Evolutionary conservation across 2,329 filamentous ascomycete species (phyloP).

Genomic region (Lasiodiplodia sp.): DNA sequence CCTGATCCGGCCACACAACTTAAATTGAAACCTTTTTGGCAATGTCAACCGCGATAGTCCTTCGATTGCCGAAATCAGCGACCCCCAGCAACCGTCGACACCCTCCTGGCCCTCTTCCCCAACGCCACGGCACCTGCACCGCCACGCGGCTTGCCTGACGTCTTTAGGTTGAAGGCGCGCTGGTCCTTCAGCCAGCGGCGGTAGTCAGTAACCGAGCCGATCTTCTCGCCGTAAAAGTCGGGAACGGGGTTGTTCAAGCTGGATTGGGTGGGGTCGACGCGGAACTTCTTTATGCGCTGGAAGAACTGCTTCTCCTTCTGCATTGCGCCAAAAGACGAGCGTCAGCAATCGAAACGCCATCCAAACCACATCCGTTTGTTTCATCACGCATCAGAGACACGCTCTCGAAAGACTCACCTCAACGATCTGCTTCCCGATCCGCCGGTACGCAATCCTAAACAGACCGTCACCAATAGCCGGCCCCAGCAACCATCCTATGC

Average conservation of each 20-base stretch:
- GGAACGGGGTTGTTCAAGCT: constrained; percentile 92
- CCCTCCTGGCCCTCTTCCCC: constrained; percentile 13
- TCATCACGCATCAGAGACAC: background rate
- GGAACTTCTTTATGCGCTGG: constrained; percentile 85
- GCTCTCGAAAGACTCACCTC: constrained; percentile 57
- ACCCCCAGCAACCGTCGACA: constrained; percentile 1
- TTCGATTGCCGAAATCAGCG: background rate
- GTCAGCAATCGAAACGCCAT: background rate
- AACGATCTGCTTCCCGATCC: constrained; percentile 75
- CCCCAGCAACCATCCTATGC: constrained; percentile 29
- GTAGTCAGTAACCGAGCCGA: constrained; percentile 89
- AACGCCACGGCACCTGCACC: constrained; percentile 52
- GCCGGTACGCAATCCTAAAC: constrained; percentile 79
- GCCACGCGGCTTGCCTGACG: constrained; percentile 60
- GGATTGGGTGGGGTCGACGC: constrained; percentile 88
- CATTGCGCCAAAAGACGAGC: background rate
- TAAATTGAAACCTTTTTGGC: background rate
- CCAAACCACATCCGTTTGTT: background rate
- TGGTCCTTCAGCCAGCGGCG: constrained; percentile 97
- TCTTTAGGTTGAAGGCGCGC: constrained; percentile 89
- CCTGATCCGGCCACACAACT: background rate
- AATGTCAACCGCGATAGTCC: background rate
- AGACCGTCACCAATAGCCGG: constrained; percentile 50
- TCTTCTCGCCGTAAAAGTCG: constrained; percentile 99
- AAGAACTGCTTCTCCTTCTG: constrained; percentile 96